These are phyloP conservation scores for Coemansia aciculifera DNA, from an alignment of 192 early-diverging fungal genomes.

Conservation along the genomic window DNA sequence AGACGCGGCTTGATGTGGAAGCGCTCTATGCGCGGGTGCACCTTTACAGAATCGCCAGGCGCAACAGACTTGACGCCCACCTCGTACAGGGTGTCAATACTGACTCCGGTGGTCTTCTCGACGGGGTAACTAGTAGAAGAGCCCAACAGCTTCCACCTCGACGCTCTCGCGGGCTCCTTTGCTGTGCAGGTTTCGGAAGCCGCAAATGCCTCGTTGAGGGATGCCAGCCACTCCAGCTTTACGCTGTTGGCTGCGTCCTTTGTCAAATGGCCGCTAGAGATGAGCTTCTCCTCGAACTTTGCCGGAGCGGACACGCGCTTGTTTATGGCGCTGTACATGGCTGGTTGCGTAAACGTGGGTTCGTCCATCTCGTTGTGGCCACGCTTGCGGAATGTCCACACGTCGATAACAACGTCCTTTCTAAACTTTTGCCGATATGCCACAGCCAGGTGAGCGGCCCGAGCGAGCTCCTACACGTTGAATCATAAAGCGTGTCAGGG, in stretches of 20 bases:
- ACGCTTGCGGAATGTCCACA: conserved; percentile 94
- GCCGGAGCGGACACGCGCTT: conserved; percentile 75
- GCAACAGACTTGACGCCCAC: conserved; percentile 79
- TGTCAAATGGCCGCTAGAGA: conserved; percentile 25
- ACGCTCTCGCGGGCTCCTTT: conserved; percentile 12
- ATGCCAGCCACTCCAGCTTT: conserved; percentile 23
- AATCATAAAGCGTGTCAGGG: neutral
- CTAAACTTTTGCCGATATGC: conserved; percentile 91
- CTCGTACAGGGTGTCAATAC: conserved; percentile 58
- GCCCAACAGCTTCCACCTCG: conserved; percentile 23
- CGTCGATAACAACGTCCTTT: conserved; percentile 92
- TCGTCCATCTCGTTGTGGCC: conserved; percentile 99
- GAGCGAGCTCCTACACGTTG: conserved; percentile 72
- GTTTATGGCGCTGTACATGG: conserved; percentile 91
- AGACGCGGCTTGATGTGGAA: conserved; percentile 88
- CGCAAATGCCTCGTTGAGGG: conserved; percentile 35
- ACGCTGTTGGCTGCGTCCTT: conserved; percentile 20
- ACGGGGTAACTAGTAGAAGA: conserved; percentile 12
- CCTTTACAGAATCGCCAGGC: conserved; percentile 58
- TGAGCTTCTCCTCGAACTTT: conserved; percentile 70
- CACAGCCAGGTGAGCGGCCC: conserved; percentile 79
- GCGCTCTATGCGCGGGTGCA: conserved; percentile 84
- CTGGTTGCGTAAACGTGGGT: conserved; percentile 94
- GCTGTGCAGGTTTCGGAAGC: conserved; percentile 34
- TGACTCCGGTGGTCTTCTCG: conserved; percentile 62